Percentiles rank a stretch among this genome's conserved stretches.
Conservation (phyloP, 2,329 filamentous ascomycete genomes). For the Sporothrix brasiliensis region DNA sequence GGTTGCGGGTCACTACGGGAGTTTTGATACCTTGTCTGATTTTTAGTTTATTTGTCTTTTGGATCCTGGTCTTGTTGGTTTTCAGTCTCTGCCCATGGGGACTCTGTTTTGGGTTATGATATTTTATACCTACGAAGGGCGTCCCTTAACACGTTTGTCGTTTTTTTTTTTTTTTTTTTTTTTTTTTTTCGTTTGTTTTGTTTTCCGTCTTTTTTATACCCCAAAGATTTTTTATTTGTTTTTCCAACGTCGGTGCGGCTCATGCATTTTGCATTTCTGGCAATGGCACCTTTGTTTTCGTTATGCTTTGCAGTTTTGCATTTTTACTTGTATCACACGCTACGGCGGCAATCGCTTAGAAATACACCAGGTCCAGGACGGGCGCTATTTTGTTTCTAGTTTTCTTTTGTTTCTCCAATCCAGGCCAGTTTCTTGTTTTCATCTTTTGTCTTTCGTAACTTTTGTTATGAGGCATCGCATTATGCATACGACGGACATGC, state of each 20-base stretch:
- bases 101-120: neutral
- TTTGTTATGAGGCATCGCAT: neutral
- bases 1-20: neutral
- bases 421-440: neutral
- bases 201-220: constrained; percentile 2
- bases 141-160: too few relatives aligned
- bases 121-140: neutral
- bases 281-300: too few relatives aligned
- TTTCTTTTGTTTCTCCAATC: neutral
- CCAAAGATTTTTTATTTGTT: neutral
- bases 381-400: neutral
- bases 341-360: constrained; percentile 27
- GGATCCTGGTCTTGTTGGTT: neutral
- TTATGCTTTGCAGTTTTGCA: neutral
- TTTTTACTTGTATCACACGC: constrained; percentile 13
- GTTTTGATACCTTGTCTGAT: constrained; percentile 28
- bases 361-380: neutral
- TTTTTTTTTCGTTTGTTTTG: neutral
- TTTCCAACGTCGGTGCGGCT: neutral
- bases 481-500: too few relatives aligned
- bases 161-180: neutral
- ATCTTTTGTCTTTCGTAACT: neutral
- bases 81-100: neutral
- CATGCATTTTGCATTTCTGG: neutral
- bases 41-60: neutral